These are phyloP conservation scores for Rhodotorula toruloides DNA, from an alignment of 768 basidiomycete species.

Conservation along the genomic window DNA sequence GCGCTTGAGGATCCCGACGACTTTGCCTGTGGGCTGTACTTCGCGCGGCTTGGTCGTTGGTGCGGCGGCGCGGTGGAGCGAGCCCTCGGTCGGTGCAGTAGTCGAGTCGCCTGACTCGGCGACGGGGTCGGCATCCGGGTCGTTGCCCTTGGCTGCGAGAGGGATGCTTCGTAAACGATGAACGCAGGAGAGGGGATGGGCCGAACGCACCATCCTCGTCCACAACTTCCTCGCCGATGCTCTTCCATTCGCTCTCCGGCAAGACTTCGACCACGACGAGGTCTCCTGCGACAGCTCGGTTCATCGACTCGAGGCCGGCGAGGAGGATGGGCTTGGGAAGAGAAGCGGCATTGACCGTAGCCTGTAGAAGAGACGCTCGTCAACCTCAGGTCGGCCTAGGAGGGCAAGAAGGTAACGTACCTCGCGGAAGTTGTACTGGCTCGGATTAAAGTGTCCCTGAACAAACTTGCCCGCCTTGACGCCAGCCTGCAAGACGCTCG, in stretches of 20 bases:
- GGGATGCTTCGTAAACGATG: background rate
- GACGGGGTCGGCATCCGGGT: constrained; percentile 62
- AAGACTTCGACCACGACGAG: constrained; percentile 86
- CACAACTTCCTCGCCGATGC: constrained; percentile 83
- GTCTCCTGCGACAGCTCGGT: constrained; percentile 88
- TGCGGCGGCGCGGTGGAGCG: background rate
- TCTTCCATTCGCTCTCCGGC: constrained; percentile 81
- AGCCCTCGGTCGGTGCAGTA: background rate
- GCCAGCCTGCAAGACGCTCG: constrained; percentile 66
- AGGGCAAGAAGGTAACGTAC: constrained; percentile 47
- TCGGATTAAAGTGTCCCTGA: constrained; percentile 92
- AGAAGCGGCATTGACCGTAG: constrained; percentile 68
- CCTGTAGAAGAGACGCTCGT: constrained; percentile 51
- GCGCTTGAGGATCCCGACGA: constrained; percentile 87
- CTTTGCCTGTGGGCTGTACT: constrained; percentile 81
- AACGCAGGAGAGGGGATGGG: background rate
- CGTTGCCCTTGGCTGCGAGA: constrained; percentile 51
- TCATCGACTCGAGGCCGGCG: constrained; percentile 87
- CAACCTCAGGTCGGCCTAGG: background rate
- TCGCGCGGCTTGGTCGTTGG: constrained; percentile 50
- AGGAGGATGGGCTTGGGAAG: constrained; percentile 75
- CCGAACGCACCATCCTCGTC: constrained; percentile 73
- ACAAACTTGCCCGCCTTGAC: constrained; percentile 76
- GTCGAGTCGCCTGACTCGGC: constrained; percentile 53
- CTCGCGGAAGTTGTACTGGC: constrained; percentile 92